Conservation (phyloP, 805 yeast species). For the Sugiyamaella floridensis region DNA sequence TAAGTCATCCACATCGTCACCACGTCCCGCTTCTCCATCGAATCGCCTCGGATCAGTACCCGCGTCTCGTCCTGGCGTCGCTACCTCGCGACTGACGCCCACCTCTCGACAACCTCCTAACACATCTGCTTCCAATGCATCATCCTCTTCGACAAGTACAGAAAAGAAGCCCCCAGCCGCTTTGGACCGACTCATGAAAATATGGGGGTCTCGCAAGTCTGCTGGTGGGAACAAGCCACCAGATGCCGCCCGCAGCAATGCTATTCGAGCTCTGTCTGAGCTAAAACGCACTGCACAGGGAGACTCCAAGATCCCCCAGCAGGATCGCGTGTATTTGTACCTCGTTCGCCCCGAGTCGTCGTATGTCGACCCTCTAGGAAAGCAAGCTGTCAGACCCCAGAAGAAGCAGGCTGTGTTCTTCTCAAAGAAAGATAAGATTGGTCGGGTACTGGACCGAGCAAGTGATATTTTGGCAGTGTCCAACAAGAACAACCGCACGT, state of each 20-base stretch:
- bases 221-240: slow-evolving; percentile 3
- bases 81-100: too few species aligned
- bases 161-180: slow-evolving; percentile 2
- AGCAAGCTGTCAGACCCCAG: slow-evolving; percentile 16
- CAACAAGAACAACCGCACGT: slow-evolving; percentile 12
- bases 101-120: too few species aligned
- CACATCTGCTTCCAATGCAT: too few species aligned
- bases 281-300: slow-evolving; percentile 34
- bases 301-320: slow-evolving; percentile 27
- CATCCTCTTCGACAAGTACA: background rate
- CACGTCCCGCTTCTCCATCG: background rate
- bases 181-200: slow-evolving; percentile 9
- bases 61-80: slow-evolving; percentile 1
- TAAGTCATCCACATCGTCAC: background rate
- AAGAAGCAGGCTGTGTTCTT: slow-evolving; percentile 23
- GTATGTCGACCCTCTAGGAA: slow-evolving; percentile 17
- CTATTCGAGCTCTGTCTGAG: slow-evolving; percentile 10
- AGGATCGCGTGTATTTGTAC: slow-evolving; percentile 31
- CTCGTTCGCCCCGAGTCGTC: slow-evolving; percentile 20
- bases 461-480: slow-evolving; percentile 19
- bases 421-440: slow-evolving; percentile 16
- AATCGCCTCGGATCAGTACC: slow-evolving; percentile 2
- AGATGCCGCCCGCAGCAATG: background rate
- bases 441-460: slow-evolving; percentile 25
- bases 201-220: slow-evolving; percentile 4